phyloP scores from a whole-genome alignment of 305 asterid genomes.

The Salvia sclarea region DNA sequence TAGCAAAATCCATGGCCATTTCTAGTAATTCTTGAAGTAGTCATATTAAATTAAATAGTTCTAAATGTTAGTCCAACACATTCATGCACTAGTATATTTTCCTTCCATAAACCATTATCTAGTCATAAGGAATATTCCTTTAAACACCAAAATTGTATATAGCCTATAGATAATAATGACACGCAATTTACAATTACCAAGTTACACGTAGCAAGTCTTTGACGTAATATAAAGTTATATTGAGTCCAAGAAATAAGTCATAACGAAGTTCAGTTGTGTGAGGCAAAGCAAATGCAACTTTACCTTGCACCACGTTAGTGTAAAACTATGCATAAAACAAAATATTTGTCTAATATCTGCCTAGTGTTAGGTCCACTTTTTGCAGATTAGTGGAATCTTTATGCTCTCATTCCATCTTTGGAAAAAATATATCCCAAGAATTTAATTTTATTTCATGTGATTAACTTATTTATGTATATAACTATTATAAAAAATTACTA shows the following conservation, averaged over 20 bases:
- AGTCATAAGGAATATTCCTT: slow-evolving; percentile 25
- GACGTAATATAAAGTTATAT: neutral
- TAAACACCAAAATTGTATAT: slow-evolving; percentile 28
- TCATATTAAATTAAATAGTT: neutral
- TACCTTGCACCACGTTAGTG: neutral
- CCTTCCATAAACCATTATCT: too few relatives aligned
- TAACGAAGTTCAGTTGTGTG: neutral
- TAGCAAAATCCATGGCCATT: too few relatives aligned
- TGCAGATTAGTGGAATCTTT: neutral
- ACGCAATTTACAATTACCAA: neutral
- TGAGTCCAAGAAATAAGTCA: too few relatives aligned
- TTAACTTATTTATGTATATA: neutral
- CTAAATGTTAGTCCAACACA: neutral
- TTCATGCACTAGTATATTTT: too few relatives aligned
- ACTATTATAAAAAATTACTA: too few relatives aligned
- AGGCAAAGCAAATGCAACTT: neutral
- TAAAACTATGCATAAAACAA: neutral
- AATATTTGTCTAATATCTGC: neutral
- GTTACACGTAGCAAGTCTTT: slow-evolving; percentile 7
- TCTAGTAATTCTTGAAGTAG: too few relatives aligned
- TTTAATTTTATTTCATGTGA: neutral
- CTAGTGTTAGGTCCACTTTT: neutral
- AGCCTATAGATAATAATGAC: neutral
- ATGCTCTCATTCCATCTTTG: neutral
- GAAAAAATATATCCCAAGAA: neutral